phyloP scores from a whole-genome alignment of 495 filamentous ascomycete genomes.

The Ascobolus immersus region DNA sequence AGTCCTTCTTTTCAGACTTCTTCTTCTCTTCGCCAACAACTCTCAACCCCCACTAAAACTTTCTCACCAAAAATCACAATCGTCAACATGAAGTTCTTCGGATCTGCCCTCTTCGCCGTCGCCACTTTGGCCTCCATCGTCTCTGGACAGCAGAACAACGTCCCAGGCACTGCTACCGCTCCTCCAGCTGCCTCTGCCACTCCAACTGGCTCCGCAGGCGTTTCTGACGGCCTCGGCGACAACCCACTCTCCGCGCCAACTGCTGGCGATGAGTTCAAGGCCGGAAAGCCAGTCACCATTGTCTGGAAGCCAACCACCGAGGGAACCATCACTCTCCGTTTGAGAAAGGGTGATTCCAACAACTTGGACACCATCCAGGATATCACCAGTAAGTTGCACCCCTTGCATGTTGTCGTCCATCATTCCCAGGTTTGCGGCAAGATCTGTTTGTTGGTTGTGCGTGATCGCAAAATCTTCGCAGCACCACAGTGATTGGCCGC shows the following conservation, averaged over 20 bases:
- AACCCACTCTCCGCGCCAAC: slow-evolving; percentile 5
- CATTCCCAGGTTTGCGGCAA: no score
- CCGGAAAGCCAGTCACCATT: slow-evolving; percentile 1
- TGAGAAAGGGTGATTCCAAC: slow-evolving; percentile 4
- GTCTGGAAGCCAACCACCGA: slow-evolving; percentile 2
- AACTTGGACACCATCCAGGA: slow-evolving; percentile 5
- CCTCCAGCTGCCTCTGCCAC: slow-evolving; percentile 4
- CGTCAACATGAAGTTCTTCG: no score
- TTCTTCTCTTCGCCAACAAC: no score
- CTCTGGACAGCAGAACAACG: slow-evolving; percentile 14
- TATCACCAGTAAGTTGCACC: slow-evolving; percentile 6
- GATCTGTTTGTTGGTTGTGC: no score
- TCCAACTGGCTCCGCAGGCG: slow-evolving; percentile 7
- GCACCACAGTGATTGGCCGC: neutral
- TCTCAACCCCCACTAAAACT: no score
- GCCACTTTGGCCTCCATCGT: slow-evolving; percentile 10
- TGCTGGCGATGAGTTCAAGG: neutral
- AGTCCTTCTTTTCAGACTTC: no score
- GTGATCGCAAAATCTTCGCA: neutral
- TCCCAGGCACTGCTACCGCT: slow-evolving; percentile 13
- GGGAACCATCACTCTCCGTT: slow-evolving; percentile 4
- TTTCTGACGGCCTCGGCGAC: no score
- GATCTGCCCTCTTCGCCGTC: slow-evolving; percentile 12
- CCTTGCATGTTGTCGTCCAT: no score
- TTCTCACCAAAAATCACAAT: no score